Percentiles rank a stretch among this genome's conserved stretches.
These are phyloP conservation scores for Blumeriella jaapii DNA, from an alignment of 2,329 filamentous ascomycete genomes.

Conservation along the genomic window DNA sequence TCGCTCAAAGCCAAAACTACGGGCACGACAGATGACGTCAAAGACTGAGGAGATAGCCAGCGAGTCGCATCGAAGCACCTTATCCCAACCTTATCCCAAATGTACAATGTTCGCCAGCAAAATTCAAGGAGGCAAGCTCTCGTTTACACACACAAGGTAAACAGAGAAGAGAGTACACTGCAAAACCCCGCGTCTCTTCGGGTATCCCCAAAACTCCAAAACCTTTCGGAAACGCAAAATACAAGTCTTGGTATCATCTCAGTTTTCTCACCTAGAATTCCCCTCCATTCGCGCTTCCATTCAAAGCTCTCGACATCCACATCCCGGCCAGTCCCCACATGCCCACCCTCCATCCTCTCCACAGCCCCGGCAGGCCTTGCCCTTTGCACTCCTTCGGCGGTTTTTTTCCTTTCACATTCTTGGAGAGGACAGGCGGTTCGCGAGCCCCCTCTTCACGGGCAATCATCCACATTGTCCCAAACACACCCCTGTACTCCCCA, in stretches of 20 bases:
- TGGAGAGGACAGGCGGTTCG: conserved; percentile 5
- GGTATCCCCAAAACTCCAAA: conserved; percentile 5
- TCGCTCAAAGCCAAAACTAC: no score
- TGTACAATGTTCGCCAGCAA: no score
- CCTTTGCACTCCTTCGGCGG: conserved; percentile 29
- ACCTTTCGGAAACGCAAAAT: conserved; percentile 3
- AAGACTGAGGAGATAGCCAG: no score
- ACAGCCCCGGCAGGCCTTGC: conserved; percentile 43
- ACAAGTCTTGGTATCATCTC: conserved; percentile 15
- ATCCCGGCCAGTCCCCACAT: conserved; percentile 45
- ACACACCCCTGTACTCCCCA: conserved; percentile 70
- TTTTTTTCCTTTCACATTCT: conserved; percentile 8
- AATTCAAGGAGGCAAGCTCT: no score
- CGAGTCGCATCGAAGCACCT: no score
- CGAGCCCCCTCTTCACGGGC: conserved; percentile 62
- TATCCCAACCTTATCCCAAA: no score
- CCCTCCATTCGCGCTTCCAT: conserved; percentile 20
- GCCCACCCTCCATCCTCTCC: conserved; percentile 45
- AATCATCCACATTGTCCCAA: conserved; percentile 88
- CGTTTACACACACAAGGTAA: no score
- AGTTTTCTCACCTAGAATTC: conserved; percentile 17
- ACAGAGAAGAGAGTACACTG: no score
- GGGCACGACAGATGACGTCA: no score
- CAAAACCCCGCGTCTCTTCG: not conserved
- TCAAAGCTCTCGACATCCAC: conserved; percentile 32